These are phyloP conservation scores for Sporothrix mexicana DNA, from an alignment of 2,329 filamentous ascomycete genomes.

Conservation along the genomic window DNA sequence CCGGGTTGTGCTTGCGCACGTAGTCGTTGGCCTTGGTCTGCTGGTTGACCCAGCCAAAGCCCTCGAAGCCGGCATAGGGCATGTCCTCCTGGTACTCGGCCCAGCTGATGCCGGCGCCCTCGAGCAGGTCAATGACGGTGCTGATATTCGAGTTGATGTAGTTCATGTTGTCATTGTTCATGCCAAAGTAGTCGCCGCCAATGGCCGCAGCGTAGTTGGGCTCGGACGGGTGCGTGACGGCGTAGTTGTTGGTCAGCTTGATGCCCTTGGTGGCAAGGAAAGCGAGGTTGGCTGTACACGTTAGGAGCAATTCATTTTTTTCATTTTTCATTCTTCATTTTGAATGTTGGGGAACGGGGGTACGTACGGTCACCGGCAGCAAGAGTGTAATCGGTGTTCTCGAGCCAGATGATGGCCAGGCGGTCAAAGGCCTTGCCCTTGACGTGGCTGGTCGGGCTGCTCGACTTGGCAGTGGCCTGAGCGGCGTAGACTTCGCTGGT, in stretches of 20 bases:
- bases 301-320: too few relatives aligned
- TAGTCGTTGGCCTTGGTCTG: conserved; percentile 73
- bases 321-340: too few relatives aligned
- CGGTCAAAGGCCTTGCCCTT: conserved; percentile 75
- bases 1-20: conserved; percentile 80
- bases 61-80: conserved; percentile 76
- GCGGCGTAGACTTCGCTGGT: conserved; percentile 59
- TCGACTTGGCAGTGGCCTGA: conserved; percentile 64
- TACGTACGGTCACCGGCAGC: conserved; percentile 65
- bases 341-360: background rate
- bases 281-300: conserved; percentile 54
- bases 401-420: conserved; percentile 75
- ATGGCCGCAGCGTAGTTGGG: conserved; percentile 76
- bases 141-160: conserved; percentile 65
- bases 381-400: conserved; percentile 74
- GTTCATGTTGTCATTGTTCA: conserved; percentile 70
- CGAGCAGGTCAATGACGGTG: conserved; percentile 71
- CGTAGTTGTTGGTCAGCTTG: conserved; percentile 63
- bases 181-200: conserved; percentile 75
- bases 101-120: conserved; percentile 69
- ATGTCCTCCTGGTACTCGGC: conserved; percentile 78
- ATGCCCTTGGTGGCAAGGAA: conserved; percentile 68
- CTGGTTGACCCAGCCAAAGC: conserved; percentile 67
- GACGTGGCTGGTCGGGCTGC: conserved; percentile 66
- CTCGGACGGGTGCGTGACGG: conserved; percentile 73